Conservation (phyloP, 805 yeast species). For the Hanseniaspora valbyensis region DNA sequence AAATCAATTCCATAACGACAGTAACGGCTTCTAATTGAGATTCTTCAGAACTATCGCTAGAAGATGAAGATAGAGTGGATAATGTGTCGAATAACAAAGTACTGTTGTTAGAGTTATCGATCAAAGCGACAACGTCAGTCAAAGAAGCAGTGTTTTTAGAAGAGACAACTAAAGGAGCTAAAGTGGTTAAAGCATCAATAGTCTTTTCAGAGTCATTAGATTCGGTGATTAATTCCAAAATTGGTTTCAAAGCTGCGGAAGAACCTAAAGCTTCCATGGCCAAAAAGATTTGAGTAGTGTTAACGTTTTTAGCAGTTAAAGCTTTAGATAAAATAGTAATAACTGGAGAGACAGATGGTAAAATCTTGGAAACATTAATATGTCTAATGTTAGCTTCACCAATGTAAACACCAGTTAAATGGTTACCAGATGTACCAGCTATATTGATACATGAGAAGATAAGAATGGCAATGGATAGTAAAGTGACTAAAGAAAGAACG, state of each 20-base stretch:
- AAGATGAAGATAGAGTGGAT: not conserved
- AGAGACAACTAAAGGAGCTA: constrained; percentile 25
- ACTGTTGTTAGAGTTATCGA: constrained; percentile 15
- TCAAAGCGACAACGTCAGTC: constrained; percentile 9
- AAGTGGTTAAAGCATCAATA: constrained; percentile 21
- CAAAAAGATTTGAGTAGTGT: constrained; percentile 20
- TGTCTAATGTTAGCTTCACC: constrained; percentile 28
- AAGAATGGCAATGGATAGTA: constrained; percentile 25
- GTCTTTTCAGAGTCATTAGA: constrained; percentile 23
- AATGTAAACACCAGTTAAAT: constrained; percentile 26
- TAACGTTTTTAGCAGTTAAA: constrained; percentile 21
- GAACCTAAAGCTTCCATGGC: constrained; percentile 23
- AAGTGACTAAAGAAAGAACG: constrained; percentile 16
- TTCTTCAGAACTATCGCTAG: constrained; percentile 16
- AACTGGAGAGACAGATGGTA: constrained; percentile 26
- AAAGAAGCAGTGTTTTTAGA: constrained; percentile 2
- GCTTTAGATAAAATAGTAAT: constrained; percentile 24
- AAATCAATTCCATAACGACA: constrained; percentile 18
- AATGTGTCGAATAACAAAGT: constrained; percentile 8
- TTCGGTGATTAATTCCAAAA: constrained; percentile 24
- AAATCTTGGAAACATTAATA: constrained; percentile 28
- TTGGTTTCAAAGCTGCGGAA: constrained; percentile 26
- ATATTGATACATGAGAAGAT: constrained; percentile 26
- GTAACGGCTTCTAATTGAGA: constrained; percentile 18
- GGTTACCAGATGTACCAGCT: constrained; percentile 27